Percentiles rank a stretch among this genome's conserved stretches.
Conservation (phyloP, 2,329 filamentous ascomycete species). For the Boeremia lycopersici region DNA sequence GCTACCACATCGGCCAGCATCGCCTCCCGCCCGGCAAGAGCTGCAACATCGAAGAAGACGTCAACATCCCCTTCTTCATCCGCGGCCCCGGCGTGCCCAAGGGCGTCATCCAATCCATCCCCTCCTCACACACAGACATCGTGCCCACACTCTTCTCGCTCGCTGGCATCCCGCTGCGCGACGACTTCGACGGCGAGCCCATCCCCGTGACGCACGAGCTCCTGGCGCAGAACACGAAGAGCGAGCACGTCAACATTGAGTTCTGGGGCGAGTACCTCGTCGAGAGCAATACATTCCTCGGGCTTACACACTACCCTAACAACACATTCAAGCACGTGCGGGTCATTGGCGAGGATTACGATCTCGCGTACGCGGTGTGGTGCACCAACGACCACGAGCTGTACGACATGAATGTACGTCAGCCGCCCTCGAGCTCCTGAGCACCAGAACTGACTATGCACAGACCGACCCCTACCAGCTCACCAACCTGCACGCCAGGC, state of each 20-base stretch:
- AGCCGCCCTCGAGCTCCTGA: not conserved
- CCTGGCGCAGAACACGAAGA: slow-evolving; percentile 16
- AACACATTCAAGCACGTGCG: slow-evolving; percentile 69
- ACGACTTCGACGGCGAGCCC: slow-evolving; percentile 46
- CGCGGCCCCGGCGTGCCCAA: slow-evolving; percentile 47
- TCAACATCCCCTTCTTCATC: slow-evolving; percentile 51
- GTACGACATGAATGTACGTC: slow-evolving; percentile 63
- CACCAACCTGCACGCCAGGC: slow-evolving; percentile 40
- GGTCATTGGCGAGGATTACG: slow-evolving; percentile 61
- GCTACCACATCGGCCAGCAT: slow-evolving; percentile 51
- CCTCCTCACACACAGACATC: slow-evolving; percentile 49
- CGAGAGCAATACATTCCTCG: slow-evolving; percentile 24
- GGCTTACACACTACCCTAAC: slow-evolving; percentile 27
- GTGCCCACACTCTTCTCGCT: slow-evolving; percentile 48
- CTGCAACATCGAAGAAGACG: slow-evolving; percentile 50
- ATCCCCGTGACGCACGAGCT: slow-evolving; percentile 39
- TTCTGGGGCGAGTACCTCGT: slow-evolving; percentile 48
- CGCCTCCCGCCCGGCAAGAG: slow-evolving; percentile 50
- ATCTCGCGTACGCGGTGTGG: slow-evolving; percentile 71
- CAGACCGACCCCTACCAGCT: slow-evolving; percentile 42
- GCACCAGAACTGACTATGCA: not conserved
- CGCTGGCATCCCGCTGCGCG: slow-evolving; percentile 37
- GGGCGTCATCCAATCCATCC: slow-evolving; percentile 28
- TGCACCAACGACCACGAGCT: slow-evolving; percentile 72
- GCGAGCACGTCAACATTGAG: slow-evolving; percentile 51